Base-by-base conservation (phyloP, 83 land plant species). In the Larix sibirica region DNA sequence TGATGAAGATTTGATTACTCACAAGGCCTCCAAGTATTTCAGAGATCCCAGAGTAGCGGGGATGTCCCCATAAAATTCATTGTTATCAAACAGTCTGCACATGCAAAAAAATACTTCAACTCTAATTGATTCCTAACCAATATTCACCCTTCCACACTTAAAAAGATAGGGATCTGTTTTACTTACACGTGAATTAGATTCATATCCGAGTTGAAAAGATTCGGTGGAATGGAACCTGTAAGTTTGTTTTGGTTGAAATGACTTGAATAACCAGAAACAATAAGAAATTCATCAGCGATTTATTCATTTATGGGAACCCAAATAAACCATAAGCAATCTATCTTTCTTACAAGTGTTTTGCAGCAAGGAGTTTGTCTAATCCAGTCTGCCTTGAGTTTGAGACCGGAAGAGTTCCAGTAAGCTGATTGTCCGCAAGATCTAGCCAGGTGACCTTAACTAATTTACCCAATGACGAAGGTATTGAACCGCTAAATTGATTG, bases 1-100 rank as follows among this genome's bases (percentile, higher is more conserved):
- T 16, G 1, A n/a, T 10, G 14, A 23, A 18, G 20, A 6, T 3
- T 38, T 1, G 12, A 62, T 88, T 47, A 90, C 95, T 93, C 79
- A 93, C 95, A 93, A 86, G 81, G 87, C 89, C 85, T 91, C 93
- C 79, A 93, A 89, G 17, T 89, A 80, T 81, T 86, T 81, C 61
- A 93, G 90, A 31, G 82, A 83, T 83, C 94, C 90, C 28, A 93
- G 24, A n/a, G 90, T 85, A 3, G 73, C 12, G 79, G 94, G 93
- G 67, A 93, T 88, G 31, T 21, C 71, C n/a, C 95, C 92, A 60
- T 80, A 78, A 20, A 92, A 75, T 0, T 81, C 26, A 59, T 90
- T 92, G 69, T 69, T 68, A 7, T 92, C 91, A 79, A 92, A 70
- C 28, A 92, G 80, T 83, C 94, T 92, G 83, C 31, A 74, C 54